Evolutionary conservation across 129 eudicot species (phyloP).

Genomic region (Lactuca sativa): DNA sequence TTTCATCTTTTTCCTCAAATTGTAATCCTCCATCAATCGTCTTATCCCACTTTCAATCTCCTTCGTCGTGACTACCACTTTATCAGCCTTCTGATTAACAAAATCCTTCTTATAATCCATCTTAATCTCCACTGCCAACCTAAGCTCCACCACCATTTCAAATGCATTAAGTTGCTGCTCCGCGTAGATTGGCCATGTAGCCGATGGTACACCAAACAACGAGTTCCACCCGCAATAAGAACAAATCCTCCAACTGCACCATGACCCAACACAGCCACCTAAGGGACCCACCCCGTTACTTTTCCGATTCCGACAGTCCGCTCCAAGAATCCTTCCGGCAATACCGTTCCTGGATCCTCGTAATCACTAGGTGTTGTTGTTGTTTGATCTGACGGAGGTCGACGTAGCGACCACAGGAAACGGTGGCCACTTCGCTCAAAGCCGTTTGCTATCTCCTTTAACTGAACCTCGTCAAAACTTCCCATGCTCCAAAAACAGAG

Average conservation of each 20-base stretch:
- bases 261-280: conserved; percentile 32
- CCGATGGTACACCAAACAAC: not conserved
- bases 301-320: conserved; percentile 25
- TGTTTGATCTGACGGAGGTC: conserved; percentile 30
- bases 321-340: conserved; percentile 42
- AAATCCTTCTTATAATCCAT: no score
- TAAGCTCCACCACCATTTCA: no score
- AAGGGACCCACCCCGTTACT: conserved; percentile 43
- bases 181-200: no score
- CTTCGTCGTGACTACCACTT: no score
- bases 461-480: not conserved
- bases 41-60: no score
- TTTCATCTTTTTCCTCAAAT: no score
- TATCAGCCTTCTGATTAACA: no score
- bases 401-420: conserved; percentile 28
- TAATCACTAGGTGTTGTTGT: conserved; percentile 8
- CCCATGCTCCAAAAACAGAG: conserved; percentile 56
- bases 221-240: conserved; percentile 47
- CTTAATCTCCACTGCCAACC: no score
- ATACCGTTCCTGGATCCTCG: conserved; percentile 11
- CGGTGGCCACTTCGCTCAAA: not conserved
- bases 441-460: no score
- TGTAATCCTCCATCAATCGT: no score
- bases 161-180: no score
- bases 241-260: conserved; percentile 39